phyloP scores from a whole-genome alignment of 805 yeast species.

The Dipodascus albidus region DNA sequence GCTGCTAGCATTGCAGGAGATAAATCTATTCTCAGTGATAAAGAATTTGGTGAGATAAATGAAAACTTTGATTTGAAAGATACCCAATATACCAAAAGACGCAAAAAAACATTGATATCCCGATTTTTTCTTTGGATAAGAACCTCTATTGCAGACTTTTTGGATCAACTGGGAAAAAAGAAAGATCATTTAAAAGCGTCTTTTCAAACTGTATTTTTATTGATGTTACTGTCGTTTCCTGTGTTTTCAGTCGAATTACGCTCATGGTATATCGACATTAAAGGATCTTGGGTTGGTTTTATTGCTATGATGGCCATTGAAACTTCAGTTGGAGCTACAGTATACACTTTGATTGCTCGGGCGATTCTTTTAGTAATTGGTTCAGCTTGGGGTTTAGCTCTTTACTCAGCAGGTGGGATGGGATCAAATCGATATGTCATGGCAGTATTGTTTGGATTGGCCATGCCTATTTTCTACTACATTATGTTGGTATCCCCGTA shows the following conservation, averaged over 20 bases:
- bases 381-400: constrained; percentile 38
- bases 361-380: constrained; percentile 37
- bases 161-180: constrained; percentile 12
- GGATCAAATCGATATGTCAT: constrained; percentile 28
- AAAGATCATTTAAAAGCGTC: constrained; percentile 35
- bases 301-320: constrained; percentile 39
- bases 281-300: constrained; percentile 45
- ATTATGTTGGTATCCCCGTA: constrained; percentile 35
- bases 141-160: constrained; percentile 12
- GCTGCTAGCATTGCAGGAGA: constrained; percentile 5
- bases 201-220: constrained; percentile 33
- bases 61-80: background rate
- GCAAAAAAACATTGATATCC: background rate
- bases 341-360: constrained; percentile 36
- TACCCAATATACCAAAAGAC: background rate
- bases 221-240: constrained; percentile 39
- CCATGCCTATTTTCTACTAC: constrained; percentile 37
- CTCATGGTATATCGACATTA: constrained; percentile 36
- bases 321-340: constrained; percentile 40
- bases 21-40: background rate
- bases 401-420: constrained; percentile 32
- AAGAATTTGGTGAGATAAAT: background rate
- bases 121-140: background rate
- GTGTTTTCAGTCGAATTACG: constrained; percentile 37
- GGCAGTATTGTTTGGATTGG: constrained; percentile 31